Evolutionary conservation across 192 early-diverging fungal species (phyloP).

Genomic region (Backusella circina): DNA sequence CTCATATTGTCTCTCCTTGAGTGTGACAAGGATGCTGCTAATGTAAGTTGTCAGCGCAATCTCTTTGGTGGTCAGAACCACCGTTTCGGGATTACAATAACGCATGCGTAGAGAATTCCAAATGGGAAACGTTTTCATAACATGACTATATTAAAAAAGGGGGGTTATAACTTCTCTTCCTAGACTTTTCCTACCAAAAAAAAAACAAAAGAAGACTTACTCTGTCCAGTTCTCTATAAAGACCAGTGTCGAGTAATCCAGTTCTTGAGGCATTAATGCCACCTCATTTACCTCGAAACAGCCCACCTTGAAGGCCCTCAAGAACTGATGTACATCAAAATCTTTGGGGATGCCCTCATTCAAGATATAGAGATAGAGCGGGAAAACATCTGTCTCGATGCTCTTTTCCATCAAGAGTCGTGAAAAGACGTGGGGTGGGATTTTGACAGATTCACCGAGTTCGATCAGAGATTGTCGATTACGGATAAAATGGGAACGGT

Average conservation of each 20-base stretch:
- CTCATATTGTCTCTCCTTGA: constrained; percentile 33
- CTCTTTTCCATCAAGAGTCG: constrained; percentile 42
- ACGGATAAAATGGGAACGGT: background rate
- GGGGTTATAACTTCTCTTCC: background rate
- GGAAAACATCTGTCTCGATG: constrained; percentile 33
- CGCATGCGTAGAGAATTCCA: constrained; percentile 12
- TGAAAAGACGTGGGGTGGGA: constrained; percentile 51
- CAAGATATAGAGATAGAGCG: constrained; percentile 22
- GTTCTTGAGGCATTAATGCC: constrained; percentile 7
- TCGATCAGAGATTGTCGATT: constrained; percentile 18
- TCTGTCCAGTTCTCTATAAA: constrained; percentile 33
- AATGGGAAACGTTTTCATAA: constrained; percentile 18
- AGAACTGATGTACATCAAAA: constrained; percentile 22
- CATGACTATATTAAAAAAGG: constrained; percentile 11
- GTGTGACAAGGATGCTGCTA: constrained; percentile 17
- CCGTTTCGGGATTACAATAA: background rate
- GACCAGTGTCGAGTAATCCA: constrained; percentile 13
- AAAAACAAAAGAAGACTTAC: too few species aligned
- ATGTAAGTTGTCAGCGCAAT: constrained; percentile 28
- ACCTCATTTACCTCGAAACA: constrained; percentile 25
- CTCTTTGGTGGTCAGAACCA: background rate
- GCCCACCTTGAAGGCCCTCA: constrained; percentile 26
- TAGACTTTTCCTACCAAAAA: background rate
- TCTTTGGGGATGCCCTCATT: constrained; percentile 19
- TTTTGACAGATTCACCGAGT: constrained; percentile 46